Evolutionary conservation across 169 alveolate species (phyloP), one percentile per base, ranked within the genome.

Genomic region (Cryptosporidium ryanae): DNA sequence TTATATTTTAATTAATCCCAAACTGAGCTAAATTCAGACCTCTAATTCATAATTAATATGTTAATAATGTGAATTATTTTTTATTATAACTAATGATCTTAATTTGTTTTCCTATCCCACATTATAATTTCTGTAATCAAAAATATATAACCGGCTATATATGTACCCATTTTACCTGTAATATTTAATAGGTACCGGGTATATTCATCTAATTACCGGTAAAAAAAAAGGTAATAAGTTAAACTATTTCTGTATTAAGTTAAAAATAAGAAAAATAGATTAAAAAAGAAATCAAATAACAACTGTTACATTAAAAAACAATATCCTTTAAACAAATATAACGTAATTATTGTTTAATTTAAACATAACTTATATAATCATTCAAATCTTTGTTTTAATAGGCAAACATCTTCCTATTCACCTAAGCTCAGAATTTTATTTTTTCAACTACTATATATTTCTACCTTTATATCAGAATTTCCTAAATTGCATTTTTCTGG

Each of bases 401-500:
- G 46, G 46, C 8, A 38, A 38, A 38, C 8, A 10, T 38, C 8
- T 38, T 38, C 46, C 46, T 38, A 38, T 38, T 38, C 1, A 10
- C 8, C 3, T 38, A 38, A 38, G 0, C 8, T 0, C 1, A 4
- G 8, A 6, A 38, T 38, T n/a, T 52, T 52, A 12, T 12, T 52
- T 52, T 7, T n/a, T 52, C 63, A 52, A 52, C 27, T 52, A 52
- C 48, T 18, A 43, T 18, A 31, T 29, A 76, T 76, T 50, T 76
- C 71, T n/a, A 61, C 87, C 34, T 59, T 76, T 15, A 76, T 55
- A 17, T 59, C 63, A n/a, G 87, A 76, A 32, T 76, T 76, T 44
- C 59, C 87, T 12, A 76, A 55, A 38, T 64, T 76, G 25, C 87
- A 76, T 21, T 38, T 44, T 5, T 18, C 18, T 10, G 87, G 87